Evolutionary conservation across 352 stramenopile genomes (phyloP), one percentile per base, ranked within the genome.

Genomic region (Thalassiosira delicatula): DNA sequence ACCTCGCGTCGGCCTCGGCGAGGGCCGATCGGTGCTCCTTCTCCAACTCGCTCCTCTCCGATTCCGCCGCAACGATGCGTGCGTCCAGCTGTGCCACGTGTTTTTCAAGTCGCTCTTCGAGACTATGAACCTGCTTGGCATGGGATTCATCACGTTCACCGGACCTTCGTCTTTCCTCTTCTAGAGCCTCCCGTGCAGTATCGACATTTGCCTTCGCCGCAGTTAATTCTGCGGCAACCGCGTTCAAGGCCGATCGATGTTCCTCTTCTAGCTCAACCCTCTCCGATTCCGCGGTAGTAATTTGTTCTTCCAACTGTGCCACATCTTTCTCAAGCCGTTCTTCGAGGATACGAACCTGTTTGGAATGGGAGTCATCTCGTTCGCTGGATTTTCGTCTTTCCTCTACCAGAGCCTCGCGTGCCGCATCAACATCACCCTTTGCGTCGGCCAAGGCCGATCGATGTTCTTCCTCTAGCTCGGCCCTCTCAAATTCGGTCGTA

Each of bases 141-240:
- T 25, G 46, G 8, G 37, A 27, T 9, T 27, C 23, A n/a, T 72
- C 60, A 19, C 51, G 27, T 49, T 70, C 59, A 37, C 27, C 35
- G 17, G 62, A 72, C 19, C 19, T 62, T 59, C 19, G 57, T 27
- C 25, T 70, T 54, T 84, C 69, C n/a, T 63, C 59, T 67, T 76
- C 70, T 25, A 85, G 25, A 25, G 12, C n/a, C 40, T 60, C 61
- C 19, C 29, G 53, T 67, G 63, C 46, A 9, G 19, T 30, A 60
- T 66, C 23, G 3, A 53, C 46, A 63, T 70, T 37, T 70, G 37
- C 25, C 35, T 54, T 79, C 23, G 70, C 59, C 25, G 49, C 62
- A 30, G 27, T 60, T 60, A 71, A 65, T 12, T 70, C 59, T 49
- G 23, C 27, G 4, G 25, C 35, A 32, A 74, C 19, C 29, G 21